A percentile compares a stretch with the other conserved stretches of the same genome.
phyloP scores from a whole-genome alignment of 1,284 basidiomycete species.

The Moniliophthora roreri region DNA sequence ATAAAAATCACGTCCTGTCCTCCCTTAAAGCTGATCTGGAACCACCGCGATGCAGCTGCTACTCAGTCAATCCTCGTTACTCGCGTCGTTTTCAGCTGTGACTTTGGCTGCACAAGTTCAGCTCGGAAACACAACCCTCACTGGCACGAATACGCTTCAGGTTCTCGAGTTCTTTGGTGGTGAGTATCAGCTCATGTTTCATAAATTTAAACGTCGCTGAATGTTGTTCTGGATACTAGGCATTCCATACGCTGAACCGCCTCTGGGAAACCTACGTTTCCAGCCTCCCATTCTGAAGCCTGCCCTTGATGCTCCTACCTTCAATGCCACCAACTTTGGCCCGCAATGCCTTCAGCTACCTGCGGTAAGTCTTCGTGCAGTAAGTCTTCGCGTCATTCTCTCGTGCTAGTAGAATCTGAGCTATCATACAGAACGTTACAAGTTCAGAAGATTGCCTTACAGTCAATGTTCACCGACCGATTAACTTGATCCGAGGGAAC shows the following conservation, averaged over 20 bases:
- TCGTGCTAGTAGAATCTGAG: too few relatives aligned
- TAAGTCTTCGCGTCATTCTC: not conserved
- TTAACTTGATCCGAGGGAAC: not conserved
- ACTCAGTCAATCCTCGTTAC: too few relatives aligned
- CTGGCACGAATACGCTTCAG: not conserved
- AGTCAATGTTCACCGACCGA: not conserved
- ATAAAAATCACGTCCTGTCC: too few relatives aligned
- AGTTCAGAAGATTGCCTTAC: constrained; percentile 1
- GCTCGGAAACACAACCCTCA: not conserved
- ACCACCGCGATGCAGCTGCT: too few relatives aligned
- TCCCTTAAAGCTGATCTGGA: too few relatives aligned
- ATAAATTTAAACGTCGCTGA: not conserved
- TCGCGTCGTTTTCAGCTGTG: not conserved
- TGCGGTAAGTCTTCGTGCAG: not conserved
- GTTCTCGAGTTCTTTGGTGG: constrained; percentile 1
- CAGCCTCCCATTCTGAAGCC: not conserved
- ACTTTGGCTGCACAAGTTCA: not conserved
- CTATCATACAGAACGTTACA: not conserved
- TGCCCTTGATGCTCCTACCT: not conserved
- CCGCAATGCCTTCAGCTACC: not conserved
- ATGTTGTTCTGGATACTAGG: not conserved
- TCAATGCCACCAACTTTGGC: not conserved
- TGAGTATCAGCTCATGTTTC: not conserved
- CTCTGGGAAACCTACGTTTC: not conserved
- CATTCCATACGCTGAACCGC: constrained; percentile 1